Evolutionary conservation across 305 asterid species (phyloP), one percentile per base, ranked within the genome.

Genomic region (Rubia tinctorum): DNA sequence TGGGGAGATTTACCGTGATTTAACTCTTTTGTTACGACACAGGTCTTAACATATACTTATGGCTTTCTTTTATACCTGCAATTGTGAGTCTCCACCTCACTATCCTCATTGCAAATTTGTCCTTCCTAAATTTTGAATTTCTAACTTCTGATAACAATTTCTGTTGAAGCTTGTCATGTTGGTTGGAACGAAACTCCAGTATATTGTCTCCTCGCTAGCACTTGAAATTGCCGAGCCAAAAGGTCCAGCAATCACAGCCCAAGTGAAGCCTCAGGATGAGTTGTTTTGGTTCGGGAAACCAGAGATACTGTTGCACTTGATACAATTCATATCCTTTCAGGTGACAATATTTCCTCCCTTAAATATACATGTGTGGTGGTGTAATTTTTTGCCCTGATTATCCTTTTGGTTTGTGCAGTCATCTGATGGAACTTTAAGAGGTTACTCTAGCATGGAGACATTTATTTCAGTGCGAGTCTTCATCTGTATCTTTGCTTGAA

Each of bases 201-300:
- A 91, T 58, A 92, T 93, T 15, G 96, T 91, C 79, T 88, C 97
- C 75, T 76, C 87, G 70, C 74, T 93, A 82, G 98, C 98, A 20
- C 90, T 93, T 25, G 98, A 88, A 81, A 86, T 89, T 23, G 85
- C 85, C 4, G 91, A 88, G 84, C 89, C 86, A 34, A 83, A 70
- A 42, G 91, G 84, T 6, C 84, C 96, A 18, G 80, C 85, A 0
- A 71, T 43, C 8, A 87, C 86, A 30, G 3, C 42, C 83, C 91
- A 90, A 83, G 90, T 93, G 71, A 90, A 91, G 87, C 98, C 98
- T n/a, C 87, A 93, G 0, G 97, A 93, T 51, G 97, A 80, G 8
- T 81, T 90, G 74, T 93, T 93, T 78, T 93, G 98, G 98, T 91
- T 93, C 62, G 93, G 98, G 13, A 91, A 90, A 75, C 98, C 98